These are phyloP conservation scores for Cytospora mali DNA, from an alignment of 2,329 filamentous ascomycete species.

Conservation along the genomic window DNA sequence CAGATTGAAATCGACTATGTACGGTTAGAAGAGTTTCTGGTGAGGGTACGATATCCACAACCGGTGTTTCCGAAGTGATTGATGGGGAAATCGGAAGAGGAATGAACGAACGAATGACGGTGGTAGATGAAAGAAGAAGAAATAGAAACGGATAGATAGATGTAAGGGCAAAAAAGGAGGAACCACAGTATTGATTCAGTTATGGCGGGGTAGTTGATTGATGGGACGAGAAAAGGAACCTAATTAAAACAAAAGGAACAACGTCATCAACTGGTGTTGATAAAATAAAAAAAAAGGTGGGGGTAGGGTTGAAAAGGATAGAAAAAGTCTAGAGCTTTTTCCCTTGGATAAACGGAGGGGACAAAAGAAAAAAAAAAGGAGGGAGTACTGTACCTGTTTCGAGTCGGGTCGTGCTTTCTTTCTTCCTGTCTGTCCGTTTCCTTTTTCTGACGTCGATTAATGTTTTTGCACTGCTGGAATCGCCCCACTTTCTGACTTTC, in stretches of 20 bases:
- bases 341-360: not conserved
- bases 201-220: not conserved
- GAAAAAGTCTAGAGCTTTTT: not conserved
- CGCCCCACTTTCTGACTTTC: not conserved
- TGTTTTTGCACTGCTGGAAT: not conserved
- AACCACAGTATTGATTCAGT: not conserved
- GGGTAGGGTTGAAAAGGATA: conserved; percentile 6
- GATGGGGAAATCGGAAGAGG: not conserved
- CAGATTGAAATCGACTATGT: not conserved
- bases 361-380: conserved; percentile 4
- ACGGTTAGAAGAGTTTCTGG: too few species aligned
- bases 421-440: conserved; percentile 20
- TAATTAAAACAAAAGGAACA: not conserved
- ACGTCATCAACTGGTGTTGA: not conserved
- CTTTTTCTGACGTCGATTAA: not conserved
- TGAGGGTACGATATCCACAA: not conserved
- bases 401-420: conserved; percentile 25
- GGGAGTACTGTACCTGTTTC: conserved; percentile 11
- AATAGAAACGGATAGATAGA: not conserved
- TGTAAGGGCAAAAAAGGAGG: not conserved
- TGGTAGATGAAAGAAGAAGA: not conserved
- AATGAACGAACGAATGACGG: not conserved
- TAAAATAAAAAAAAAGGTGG: not conserved
- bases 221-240: not conserved
- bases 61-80: not conserved